Evolutionary conservation across 2,329 filamentous ascomycete genomes (phyloP), one percentile per base, ranked within the genome.

Genomic region (Pseudogymnoascus sp.): DNA sequence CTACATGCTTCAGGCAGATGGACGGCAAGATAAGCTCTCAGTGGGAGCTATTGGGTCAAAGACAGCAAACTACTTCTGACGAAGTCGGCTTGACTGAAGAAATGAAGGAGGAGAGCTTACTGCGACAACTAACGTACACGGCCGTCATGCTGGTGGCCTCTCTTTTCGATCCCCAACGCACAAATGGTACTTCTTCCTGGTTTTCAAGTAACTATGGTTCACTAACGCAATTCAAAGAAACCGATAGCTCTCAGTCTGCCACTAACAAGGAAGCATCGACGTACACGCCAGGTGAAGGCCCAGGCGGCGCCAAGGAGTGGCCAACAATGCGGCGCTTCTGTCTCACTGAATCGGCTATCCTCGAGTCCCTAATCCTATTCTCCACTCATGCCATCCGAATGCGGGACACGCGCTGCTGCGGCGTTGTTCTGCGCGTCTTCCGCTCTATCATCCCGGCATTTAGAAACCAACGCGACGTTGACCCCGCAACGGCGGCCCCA

Each of bases 101-200:
- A 77, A 99, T 99, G 94, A 96, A 97, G 75, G 88, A 91, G 5
- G 94, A 99, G 74, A 97, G 93, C 71, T 95, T 99, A 31, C 78
- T 99, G 51, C 86, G 94, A 17, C 92, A 97, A 73, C 82, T 97
- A 59, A 97, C 93, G 0, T 94, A 95, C 74, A 91, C 91, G 3
- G 91, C 92, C 1, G 91, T 97, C 31, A 87, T 94, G 68, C 91
- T 97, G 82, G 89, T 97, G 65, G 91, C 91, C 6, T 90, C 91
- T 67, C 86, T 97, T 68, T 80, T 99, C 21, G 92, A 96, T 72
- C 90, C 92, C 12, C 80, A 81, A 58, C 79, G 84, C 76, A 80
- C 75, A 73, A 87, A 85, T 87, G 79, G 77, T 81, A 74, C 29
- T 17, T 12, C 36, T 17, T n/a, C 21, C 36, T 27, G 36, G 10